Conservation (phyloP, 441 rosid species). For the Bruguiera hainesii region DNA sequence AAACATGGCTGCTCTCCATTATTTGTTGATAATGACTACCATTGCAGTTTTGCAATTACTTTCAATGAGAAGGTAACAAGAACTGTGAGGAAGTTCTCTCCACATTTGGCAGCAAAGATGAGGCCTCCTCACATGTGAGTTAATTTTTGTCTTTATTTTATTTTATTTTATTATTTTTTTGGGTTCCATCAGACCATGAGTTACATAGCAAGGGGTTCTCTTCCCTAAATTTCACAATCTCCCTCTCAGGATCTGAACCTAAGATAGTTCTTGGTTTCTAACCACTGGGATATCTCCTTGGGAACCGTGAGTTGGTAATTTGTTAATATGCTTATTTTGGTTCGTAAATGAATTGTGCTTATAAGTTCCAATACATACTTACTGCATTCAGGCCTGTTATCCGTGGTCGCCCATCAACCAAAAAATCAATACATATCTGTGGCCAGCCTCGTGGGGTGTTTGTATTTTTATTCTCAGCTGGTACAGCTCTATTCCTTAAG, state of each 20-base stretch:
- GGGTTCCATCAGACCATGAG: not conserved
- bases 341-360: not conserved
- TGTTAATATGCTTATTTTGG: not conserved
- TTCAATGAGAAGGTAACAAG: constrained; percentile 88
- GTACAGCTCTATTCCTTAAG: constrained; percentile 29
- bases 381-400: constrained; percentile 64
- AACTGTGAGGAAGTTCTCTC: constrained; percentile 81
- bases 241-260: too few species aligned
- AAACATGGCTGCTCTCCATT: not conserved
- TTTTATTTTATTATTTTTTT: not conserved
- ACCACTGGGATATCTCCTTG: too few species aligned
- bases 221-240: too few species aligned
- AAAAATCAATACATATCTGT: constrained; percentile 70
- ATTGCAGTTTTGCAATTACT: constrained; percentile 83
- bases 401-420: constrained; percentile 88
- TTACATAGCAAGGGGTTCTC: too few species aligned
- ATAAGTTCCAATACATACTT: constrained; percentile 6
- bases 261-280: too few species aligned
- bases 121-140: constrained; percentile 86
- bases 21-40: constrained; percentile 3
- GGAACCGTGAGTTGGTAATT: constrained; percentile 37
- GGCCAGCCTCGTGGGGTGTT: constrained; percentile 90
- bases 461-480: constrained; percentile 61
- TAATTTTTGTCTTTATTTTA: not conserved
- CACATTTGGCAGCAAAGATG: constrained; percentile 91